These are phyloP conservation scores for Ogataea ganodermae DNA, from an alignment of 805 yeast species.

Conservation along the genomic window DNA sequence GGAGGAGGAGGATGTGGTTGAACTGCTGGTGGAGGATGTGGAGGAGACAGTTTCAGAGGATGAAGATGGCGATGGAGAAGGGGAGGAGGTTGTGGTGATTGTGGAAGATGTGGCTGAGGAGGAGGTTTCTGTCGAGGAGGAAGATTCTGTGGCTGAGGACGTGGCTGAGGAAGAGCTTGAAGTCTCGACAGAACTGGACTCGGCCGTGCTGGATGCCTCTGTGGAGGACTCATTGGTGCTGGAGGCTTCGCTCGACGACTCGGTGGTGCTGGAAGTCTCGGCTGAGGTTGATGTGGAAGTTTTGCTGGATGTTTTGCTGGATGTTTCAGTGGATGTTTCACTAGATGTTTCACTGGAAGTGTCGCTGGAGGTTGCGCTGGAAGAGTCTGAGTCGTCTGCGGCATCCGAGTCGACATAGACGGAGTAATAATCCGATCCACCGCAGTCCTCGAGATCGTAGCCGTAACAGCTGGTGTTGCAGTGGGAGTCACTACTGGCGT, in stretches of 20 bases:
- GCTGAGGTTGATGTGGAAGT: constrained; percentile 18
- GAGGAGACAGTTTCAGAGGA: constrained; percentile 17
- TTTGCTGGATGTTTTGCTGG: constrained; percentile 12
- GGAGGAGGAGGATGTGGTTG: constrained; percentile 17
- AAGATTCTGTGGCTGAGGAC: constrained; percentile 9
- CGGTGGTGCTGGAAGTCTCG: constrained; percentile 1
- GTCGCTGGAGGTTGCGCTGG: constrained; percentile 23
- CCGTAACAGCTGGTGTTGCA: constrained; percentile 60
- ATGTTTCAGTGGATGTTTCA: constrained; percentile 16
- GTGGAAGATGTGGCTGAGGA: constrained; percentile 11
- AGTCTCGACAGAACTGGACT: constrained; percentile 20
- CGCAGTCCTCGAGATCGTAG: constrained; percentile 65
- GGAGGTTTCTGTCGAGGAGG: constrained; percentile 12
- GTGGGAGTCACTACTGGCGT: constrained; percentile 28
- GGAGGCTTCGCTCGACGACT: constrained; percentile 9
- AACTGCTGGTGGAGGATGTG: constrained; percentile 18
- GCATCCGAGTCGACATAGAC: constrained; percentile 42
- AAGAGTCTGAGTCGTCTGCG: constrained; percentile 11
- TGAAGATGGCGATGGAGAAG: constrained; percentile 24
- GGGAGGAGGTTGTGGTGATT: constrained; percentile 7
- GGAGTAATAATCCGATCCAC: constrained; percentile 49
- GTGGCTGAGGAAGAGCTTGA: constrained; percentile 19
- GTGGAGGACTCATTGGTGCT: constrained; percentile 6
- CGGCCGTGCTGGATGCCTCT: constrained; percentile 24
- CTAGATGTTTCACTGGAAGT: constrained; percentile 23